Base-by-base conservation (phyloP, 2,329 filamentous ascomycete species). In the Trichoderma sp. region DNA sequence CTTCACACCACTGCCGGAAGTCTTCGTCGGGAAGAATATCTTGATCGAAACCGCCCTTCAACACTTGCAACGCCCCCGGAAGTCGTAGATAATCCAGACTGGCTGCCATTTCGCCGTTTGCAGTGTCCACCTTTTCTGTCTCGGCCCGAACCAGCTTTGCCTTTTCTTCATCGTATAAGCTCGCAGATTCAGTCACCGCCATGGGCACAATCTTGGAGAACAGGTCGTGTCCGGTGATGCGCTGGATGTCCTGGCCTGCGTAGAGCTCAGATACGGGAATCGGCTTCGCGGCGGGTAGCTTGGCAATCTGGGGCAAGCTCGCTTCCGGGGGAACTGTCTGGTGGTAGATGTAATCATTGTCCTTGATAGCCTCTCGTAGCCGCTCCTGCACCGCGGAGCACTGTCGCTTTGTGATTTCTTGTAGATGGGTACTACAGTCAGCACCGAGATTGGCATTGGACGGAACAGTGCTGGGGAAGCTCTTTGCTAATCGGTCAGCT, bases 271-370 rank as follows among this genome's bases (percentile, higher is more conserved):
- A 97, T 34, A 99, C 95, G 0, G 96, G 95, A 74, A 99, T 98
- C 4, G 96, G 94, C 81, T 99, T 99, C 8, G 96, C 95, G 1
- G 96, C 97, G 5, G 95, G 94, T 18, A 98, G 86, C 80, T 98
- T 99, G 3, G 94, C 88, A 63, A 99, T 94, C 1, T 92, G 88
- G 1, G 93, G 84, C 14, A 99, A 84, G 32, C 91, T 92, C 4
- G 94, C 93, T 81, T 98, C 94, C 11, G 91, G 91, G 0, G 96
- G 95, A 2, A 99, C 91, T 1, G 90, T 91, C 76, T 98, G 94
- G 80, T 99, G 96, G 79, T 99, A 99, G 79, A 99, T 97, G 81
- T 96, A 98, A 80, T 99, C 96, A 76, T 99, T 99, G 81, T 99
- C 96, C 78, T 97, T 97, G 76, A 88, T 86, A 64, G 95, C 87